Evolutionary conservation across 768 basidiomycete species (phyloP), one percentile per base, ranked within the genome.

Genomic region (Podaxis mareebaensis): DNA sequence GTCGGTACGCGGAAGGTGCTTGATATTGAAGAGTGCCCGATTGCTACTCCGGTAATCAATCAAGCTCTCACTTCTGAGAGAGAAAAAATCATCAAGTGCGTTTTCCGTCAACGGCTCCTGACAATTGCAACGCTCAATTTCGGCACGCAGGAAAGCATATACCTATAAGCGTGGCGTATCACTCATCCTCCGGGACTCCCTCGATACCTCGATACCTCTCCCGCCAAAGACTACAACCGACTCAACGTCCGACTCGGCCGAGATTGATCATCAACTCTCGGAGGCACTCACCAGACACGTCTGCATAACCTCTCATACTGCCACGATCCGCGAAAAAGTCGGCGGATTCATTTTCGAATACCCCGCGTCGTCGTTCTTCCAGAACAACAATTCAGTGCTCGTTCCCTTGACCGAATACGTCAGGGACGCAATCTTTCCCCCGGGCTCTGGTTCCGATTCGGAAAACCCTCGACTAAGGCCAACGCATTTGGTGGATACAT

Each of bases 1-100:
- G 87, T 89, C 28, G 93, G 92, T 0, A 85, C 81, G 51, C 83
- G 86, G 63, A 80, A 82, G 20, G 88, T 91, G 4, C 77, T 98
- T 77, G 96, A 99, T 72, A 99, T 98, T 62, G 96, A 99, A 91
- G 95, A 96, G 75, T 97, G 95, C 70, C 92, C 94, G 0, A 95
- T 99, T 52, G 93, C 93, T 0, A 94, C 95, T 0, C 80, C 87
- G 0, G 82, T 91, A 2, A 80, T 99, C 60, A 95, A 96, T 69
- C 75, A 84, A 53, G 86, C 87, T 2, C 77, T 93, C 42, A 74
- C 76, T 0, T 75, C 79, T 3, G 85, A 91, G 39, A 81, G 95
- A 6, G 78, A 84, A 42, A 77, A 85, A 46, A 87, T 96, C 57
- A 80, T 86, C 74, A 79, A 84, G 93, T 94, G 65, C 20, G 85